Percentiles rank a stretch among this genome's conserved stretches.
These are phyloP conservation scores for Malania oleifera DNA, from an alignment of 164 flowering plant genomes.

Conservation along the genomic window DNA sequence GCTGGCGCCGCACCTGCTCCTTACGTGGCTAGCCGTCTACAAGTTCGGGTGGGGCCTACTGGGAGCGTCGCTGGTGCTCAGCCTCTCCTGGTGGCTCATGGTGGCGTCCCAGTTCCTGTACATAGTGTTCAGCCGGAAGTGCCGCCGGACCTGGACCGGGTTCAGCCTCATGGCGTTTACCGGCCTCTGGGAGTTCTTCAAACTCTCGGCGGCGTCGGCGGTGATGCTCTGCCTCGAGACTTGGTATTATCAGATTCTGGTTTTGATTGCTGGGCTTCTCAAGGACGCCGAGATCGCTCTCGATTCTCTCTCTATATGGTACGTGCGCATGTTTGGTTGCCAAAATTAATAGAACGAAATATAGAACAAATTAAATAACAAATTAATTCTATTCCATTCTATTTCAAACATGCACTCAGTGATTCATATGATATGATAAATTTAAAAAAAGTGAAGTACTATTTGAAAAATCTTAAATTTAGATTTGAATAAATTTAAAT, in stretches of 20 bases:
- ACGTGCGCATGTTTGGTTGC: too few relatives aligned
- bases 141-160: slow-evolving; percentile 36
- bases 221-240: slow-evolving; percentile 48
- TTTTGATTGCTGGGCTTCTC: slow-evolving; percentile 39
- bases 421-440: too few relatives aligned
- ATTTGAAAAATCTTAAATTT: too few relatives aligned
- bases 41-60: slow-evolving; percentile 16
- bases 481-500: neutral
- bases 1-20: slow-evolving; percentile 5
- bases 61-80: slow-evolving; percentile 21
- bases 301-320: slow-evolving; percentile 45
- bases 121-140: slow-evolving; percentile 17
- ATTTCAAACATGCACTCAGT: too few relatives aligned
- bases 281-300: slow-evolving; percentile 33
- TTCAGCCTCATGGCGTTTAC: slow-evolving; percentile 26
- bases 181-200: slow-evolving; percentile 27
- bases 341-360: too few relatives aligned
- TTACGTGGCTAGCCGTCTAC: slow-evolving; percentile 14
- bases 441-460: too few relatives aligned
- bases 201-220: slow-evolving; percentile 38
- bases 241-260: slow-evolving; percentile 42
- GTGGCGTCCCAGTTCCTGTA: slow-evolving; percentile 22
- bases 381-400: too few relatives aligned
- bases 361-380: too few relatives aligned
- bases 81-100: slow-evolving; percentile 25